phyloP scores from a whole-genome alignment of 2,329 filamentous ascomycete species.

The Hymenoscyphus fructigenus region DNA sequence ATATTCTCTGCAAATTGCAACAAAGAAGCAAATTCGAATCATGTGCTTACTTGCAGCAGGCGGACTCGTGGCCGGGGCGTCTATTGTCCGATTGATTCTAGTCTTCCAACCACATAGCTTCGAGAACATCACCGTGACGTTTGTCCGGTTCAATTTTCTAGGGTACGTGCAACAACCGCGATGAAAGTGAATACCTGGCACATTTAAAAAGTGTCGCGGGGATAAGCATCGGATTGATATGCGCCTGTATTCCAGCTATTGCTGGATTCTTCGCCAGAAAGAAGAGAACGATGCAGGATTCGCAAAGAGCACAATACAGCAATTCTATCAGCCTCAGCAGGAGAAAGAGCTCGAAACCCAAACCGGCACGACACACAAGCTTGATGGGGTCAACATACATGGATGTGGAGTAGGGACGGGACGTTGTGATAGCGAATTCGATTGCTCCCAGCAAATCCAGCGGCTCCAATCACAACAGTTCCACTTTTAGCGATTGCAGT shows the following conservation, averaged over 20 bases:
- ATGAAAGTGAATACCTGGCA: not conserved
- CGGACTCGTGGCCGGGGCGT: conserved; percentile 10
- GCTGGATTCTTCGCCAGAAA: conserved; percentile 22
- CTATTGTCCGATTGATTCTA: conserved; percentile 14
- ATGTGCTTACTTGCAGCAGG: conserved; percentile 13
- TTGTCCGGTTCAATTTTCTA: conserved; percentile 20
- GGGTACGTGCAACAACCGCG: conserved; percentile 27
- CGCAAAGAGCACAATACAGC: not conserved
- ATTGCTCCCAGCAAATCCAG: not conserved
- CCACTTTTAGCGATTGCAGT: no score
- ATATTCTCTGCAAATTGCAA: conserved; percentile 34
- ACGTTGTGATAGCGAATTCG: not conserved
- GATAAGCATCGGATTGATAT: conserved; percentile 32
- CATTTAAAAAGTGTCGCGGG: conserved; percentile 23
- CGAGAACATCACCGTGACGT: conserved; percentile 12
- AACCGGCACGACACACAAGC: not conserved
- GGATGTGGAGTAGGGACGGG: not conserved
- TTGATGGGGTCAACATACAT: not conserved
- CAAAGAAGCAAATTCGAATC: conserved; percentile 32
- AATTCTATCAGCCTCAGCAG: not conserved
- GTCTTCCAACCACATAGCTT: conserved; percentile 17
- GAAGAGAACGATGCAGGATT: not conserved
- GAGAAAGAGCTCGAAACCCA: not conserved
- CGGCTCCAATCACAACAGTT: no score
- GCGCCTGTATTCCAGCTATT: conserved; percentile 33